Evolutionary conservation across 2,329 filamentous ascomycete species (phyloP).

Genomic region (Helminthosporium solani): DNA sequence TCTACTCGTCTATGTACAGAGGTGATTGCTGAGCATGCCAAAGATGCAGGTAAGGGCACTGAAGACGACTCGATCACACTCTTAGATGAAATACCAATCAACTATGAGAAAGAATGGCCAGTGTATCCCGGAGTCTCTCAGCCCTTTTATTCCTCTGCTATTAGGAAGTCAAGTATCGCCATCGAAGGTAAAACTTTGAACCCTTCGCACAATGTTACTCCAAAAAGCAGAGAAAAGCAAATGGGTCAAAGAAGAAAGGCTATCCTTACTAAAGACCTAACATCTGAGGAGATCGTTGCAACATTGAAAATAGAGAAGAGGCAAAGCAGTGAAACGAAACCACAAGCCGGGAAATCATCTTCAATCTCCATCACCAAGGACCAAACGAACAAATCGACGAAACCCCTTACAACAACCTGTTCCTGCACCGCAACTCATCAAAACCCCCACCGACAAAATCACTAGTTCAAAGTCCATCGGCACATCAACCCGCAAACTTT

Average conservation of each 20-base stretch:
- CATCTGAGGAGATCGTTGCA: neutral
- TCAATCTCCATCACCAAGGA: neutral
- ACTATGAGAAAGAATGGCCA: slow-evolving; percentile 9
- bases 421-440: neutral
- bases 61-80: slow-evolving; percentile 4
- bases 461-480: neutral
- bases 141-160: neutral
- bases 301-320: neutral
- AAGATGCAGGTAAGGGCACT: neutral
- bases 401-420: neutral
- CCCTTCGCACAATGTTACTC: too few relatives aligned
- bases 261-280: neutral
- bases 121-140: neutral
- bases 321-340: neutral
- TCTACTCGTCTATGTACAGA: neutral
- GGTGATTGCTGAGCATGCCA: too few relatives aligned
- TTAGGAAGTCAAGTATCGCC: neutral
- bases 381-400: neutral
- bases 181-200: neutral
- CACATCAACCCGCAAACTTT: neutral
- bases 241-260: neutral
- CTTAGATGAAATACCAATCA: slow-evolving; percentile 8
- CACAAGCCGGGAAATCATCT: neutral
- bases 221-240: neutral
- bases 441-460: neutral